Base-by-base conservation (phyloP, 805 yeast genomes). In the Kluyveromyces starmeri region DNA sequence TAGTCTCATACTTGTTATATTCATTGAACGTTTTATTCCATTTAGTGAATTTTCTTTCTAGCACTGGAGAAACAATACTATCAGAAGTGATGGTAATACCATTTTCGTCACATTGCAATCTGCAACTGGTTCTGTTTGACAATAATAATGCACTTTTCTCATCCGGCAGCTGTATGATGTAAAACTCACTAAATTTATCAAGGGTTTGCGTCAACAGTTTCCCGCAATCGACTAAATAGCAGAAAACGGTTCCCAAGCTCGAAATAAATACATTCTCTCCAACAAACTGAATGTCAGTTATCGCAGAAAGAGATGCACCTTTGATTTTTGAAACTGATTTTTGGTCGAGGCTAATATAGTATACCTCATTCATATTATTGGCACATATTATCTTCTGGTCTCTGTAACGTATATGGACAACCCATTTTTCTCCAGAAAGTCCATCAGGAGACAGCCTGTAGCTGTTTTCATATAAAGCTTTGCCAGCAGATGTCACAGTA, bases 11-110 rank as follows among this genome's bases (percentile, higher is more conserved):
- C 28, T 53, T 52, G 20, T 42, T 40, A 23, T 44, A 41, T 36
- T 48, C 58, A 34, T 53, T 49, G 24, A 42, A 43, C 19, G 35
- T 19, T 18, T 35, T 37, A 31, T 48, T 49, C 61, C 62, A 56
- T 29, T 42, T 48, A 22, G 40, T 45, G 32, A 51, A 45, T 32
- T 49, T 51, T 27, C 46, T 46, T 27, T 51, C 53, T 7, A 56
- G 29, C 24, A 48, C 43, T 21, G 53, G 53, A 13, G 51, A 40
- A 6, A 52, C 29, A 12, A 45, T 35, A 22, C 42, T 36, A 36
- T 52, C 57, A 5, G 46, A 32, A 12, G 26, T 15, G 5, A 47
- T 7, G 3, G 21, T 25, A 20, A 48, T 14, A n/a, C 40, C 33
- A 5, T 21, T 31, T n/a, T 20, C 27, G 15, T 38, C 39, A 12